A percentile compares a stretch with the other conserved stretches of the same genome.
Evolutionary conservation across 2,329 filamentous ascomycete species (phyloP).

Genomic region (Cladobotryum protrusum): DNA sequence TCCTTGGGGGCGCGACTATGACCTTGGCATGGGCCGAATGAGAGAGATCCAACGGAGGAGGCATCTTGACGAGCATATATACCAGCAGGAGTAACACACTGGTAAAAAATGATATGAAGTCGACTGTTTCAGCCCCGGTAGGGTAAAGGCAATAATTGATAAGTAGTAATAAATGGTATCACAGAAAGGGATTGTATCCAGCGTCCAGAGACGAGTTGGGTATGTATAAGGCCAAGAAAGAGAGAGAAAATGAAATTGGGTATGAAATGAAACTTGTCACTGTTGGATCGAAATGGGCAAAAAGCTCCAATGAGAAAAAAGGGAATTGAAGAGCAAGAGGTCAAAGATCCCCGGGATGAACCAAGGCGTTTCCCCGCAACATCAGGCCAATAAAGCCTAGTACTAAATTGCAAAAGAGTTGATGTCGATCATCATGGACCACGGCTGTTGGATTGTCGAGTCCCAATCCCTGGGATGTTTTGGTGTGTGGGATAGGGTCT

Average conservation of each 20-base stretch:
- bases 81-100: too few relatives aligned
- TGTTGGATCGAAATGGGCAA: too few relatives aligned
- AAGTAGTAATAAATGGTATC: neutral
- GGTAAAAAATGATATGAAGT: too few relatives aligned
- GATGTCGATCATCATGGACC: constrained; percentile 2
- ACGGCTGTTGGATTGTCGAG: neutral
- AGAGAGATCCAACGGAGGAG: constrained; percentile 41
- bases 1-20: constrained; percentile 47
- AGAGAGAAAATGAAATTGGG: too few relatives aligned
- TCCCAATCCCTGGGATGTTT: neutral
- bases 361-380: too few relatives aligned
- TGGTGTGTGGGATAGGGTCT: too few relatives aligned
- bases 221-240: too few relatives aligned
- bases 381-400: neutral
- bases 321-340: neutral
- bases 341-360: neutral
- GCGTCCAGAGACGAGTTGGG: too few relatives aligned
- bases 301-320: neutral
- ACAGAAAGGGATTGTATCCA: too few relatives aligned
- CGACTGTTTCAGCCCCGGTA: too few relatives aligned
- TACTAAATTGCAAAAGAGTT: neutral
- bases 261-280: too few relatives aligned
- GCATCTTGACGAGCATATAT: constrained; percentile 31
- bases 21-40: constrained; percentile 42
- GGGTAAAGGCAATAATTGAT: too few relatives aligned